Evolutionary conservation across 805 yeast species (phyloP).

Genomic region (Kuraishia floccosa): DNA sequence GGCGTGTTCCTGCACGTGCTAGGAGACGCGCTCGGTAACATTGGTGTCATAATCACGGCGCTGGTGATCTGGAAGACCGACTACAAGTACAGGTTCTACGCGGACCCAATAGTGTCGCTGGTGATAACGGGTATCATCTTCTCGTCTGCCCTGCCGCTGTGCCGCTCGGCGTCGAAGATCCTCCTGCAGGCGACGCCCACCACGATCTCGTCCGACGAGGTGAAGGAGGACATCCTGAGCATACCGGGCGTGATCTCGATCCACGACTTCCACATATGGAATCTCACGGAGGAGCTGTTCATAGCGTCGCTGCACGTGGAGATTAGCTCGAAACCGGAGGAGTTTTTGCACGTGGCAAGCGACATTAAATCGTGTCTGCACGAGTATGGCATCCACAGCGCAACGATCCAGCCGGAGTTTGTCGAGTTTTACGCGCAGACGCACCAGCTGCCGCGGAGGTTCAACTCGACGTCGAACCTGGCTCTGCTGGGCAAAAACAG

Average conservation of each 20-base stretch:
- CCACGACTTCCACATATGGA: conserved; percentile 97
- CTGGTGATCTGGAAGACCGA: conserved; percentile 90
- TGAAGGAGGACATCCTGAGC: conserved; percentile 53
- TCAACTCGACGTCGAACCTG: conserved; percentile 14
- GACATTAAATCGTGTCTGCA: conserved; percentile 73
- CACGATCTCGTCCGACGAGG: conserved; percentile 64
- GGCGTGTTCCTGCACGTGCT: conserved; percentile 93
- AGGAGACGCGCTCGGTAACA: conserved; percentile 93
- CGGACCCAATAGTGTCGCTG: conserved; percentile 81
- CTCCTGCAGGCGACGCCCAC: conserved; percentile 89
- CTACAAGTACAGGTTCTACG: conserved; percentile 74
- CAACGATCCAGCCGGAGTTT: conserved; percentile 95
- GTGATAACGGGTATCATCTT: conserved; percentile 82
- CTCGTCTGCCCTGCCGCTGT: conserved; percentile 83
- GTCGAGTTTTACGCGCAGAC: conserved; percentile 18
- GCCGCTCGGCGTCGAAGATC: conserved; percentile 77
- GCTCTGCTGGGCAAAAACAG: no score
- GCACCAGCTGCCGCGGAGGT: conserved; percentile 17
- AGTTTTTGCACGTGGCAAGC: conserved; percentile 60
- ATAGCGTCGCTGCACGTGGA: conserved; percentile 89
- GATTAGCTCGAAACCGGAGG: conserved; percentile 49
- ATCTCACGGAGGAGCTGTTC: conserved; percentile 72
- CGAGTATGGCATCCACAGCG: conserved; percentile 79
- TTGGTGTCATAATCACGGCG: conserved; percentile 88
- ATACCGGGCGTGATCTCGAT: conserved; percentile 71